phyloP scores from a whole-genome alignment of 495 filamentous ascomycete genomes.

The Amphirosellinia nigrospora region DNA sequence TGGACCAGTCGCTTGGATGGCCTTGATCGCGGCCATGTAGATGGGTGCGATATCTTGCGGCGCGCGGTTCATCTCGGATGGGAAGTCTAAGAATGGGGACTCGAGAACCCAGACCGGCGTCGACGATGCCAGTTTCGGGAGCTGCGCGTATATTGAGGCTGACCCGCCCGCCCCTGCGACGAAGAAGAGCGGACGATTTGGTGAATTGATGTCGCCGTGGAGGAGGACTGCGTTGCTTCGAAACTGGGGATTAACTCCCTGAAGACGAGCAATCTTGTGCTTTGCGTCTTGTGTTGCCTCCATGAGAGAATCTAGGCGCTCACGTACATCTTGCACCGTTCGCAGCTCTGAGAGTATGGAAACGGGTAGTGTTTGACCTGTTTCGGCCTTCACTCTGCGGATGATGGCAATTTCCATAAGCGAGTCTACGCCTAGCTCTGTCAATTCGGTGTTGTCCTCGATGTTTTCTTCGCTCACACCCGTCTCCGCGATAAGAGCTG shows the following conservation, averaged over 20 bases:
- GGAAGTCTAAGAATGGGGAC: slow-evolving; percentile 53
- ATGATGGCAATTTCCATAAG: slow-evolving; percentile 51
- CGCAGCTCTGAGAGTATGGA: slow-evolving; percentile 33
- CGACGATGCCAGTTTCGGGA: slow-evolving; percentile 42
- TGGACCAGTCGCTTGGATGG: slow-evolving; percentile 57
- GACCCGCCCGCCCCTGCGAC: slow-evolving; percentile 69
- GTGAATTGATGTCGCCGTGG: slow-evolving; percentile 57
- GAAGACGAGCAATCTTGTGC: background rate
- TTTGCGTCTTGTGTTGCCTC: background rate
- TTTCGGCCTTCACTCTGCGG: slow-evolving; percentile 51
- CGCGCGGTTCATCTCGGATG: slow-evolving; percentile 46
- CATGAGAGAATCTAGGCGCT: background rate
- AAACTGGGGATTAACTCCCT: background rate
- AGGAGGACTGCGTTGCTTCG: slow-evolving; percentile 49
- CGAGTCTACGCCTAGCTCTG: slow-evolving; percentile 51
- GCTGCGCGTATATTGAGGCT: slow-evolving; percentile 51
- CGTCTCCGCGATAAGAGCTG: slow-evolving; percentile 63
- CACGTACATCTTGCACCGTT: slow-evolving; percentile 31
- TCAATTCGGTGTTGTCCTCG: slow-evolving; percentile 38
- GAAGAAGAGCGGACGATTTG: slow-evolving; percentile 58
- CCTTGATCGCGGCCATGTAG: slow-evolving; percentile 55
- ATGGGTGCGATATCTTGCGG: slow-evolving; percentile 40
- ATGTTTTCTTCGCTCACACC: slow-evolving; percentile 61
- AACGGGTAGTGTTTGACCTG: slow-evolving; percentile 35
- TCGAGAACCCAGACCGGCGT: slow-evolving; percentile 55